Evolutionary conservation across 108 stramenopile genomes (phyloP).

Genomic region (Nitzschia inconspicua): DNA sequence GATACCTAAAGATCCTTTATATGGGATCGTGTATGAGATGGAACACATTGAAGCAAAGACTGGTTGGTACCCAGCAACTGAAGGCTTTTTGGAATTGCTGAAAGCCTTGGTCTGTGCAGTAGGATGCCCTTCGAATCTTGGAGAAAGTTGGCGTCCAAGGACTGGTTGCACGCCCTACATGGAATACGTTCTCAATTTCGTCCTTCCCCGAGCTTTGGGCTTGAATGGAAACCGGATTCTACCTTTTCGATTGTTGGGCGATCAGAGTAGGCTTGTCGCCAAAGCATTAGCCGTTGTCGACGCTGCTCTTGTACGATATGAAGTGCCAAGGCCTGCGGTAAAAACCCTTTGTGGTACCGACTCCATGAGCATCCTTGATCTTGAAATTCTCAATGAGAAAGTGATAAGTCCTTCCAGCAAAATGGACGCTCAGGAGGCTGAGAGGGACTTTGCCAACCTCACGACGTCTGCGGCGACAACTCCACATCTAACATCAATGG

Average conservation of each 20-base stretch:
- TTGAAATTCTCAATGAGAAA: conserved; percentile 11
- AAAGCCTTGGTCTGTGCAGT: conserved; percentile 53
- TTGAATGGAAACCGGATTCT: conserved; percentile 15
- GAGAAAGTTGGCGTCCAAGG: conserved; percentile 60
- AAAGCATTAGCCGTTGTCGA: conserved; percentile 68
- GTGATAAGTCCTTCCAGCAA: neutral
- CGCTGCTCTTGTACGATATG: conserved; percentile 59
- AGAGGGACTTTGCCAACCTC: conserved; percentile 14
- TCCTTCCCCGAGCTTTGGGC: conserved; percentile 65
- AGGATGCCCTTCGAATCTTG: conserved; percentile 67
- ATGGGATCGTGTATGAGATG: conserved; percentile 73
- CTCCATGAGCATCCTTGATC: conserved; percentile 17
- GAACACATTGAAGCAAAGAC: conserved; percentile 70
- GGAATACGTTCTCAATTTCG: conserved; percentile 69
- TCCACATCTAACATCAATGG: no score
- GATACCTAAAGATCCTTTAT: conserved; percentile 38
- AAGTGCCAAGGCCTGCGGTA: conserved; percentile 5
- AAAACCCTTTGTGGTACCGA: conserved; percentile 6
- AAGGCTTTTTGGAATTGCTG: conserved; percentile 72
- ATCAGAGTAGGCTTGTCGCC: conserved; percentile 55
- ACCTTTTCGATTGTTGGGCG: conserved; percentile 53
- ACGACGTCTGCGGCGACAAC: neutral
- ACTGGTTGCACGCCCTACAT: conserved; percentile 78
- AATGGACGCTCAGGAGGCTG: conserved; percentile 1
- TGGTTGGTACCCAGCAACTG: conserved; percentile 74